Percentiles rank a stretch among this genome's conserved stretches.
These are phyloP conservation scores for Linnemannia schmuckeri DNA, from an alignment of 192 early-diverging fungal species.

Conservation along the genomic window DNA sequence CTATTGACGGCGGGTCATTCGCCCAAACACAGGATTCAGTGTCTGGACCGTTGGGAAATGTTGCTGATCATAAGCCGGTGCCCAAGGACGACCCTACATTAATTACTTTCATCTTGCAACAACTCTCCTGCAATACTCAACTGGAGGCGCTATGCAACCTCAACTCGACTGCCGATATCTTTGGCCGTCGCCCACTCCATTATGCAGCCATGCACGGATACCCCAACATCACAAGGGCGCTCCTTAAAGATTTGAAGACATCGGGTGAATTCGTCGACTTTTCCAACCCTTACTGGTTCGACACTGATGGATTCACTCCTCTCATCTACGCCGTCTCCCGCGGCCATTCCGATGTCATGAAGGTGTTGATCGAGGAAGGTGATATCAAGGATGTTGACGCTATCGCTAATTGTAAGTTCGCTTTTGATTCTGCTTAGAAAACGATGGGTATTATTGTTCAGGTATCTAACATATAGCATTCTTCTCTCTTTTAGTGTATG, in stretches of 20 bases:
- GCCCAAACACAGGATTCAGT: conserved; percentile 10
- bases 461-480: too few relatives aligned
- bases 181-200: conserved; percentile 72
- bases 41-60: conserved; percentile 2
- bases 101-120: conserved; percentile 54
- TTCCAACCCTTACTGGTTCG: conserved; percentile 65
- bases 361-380: conserved; percentile 66
- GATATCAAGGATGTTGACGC: conserved; percentile 65
- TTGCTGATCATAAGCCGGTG: not conserved
- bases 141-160: conserved; percentile 35
- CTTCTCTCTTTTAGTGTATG: conserved; percentile 3
- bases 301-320: conserved; percentile 76
- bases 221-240: conserved; percentile 55
- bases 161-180: conserved; percentile 62
- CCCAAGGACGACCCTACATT: conserved; percentile 54
- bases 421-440: not conserved
- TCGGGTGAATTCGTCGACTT: conserved; percentile 60
- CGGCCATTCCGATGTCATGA: conserved; percentile 62
- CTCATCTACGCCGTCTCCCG: conserved; percentile 72
- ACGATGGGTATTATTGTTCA: not conserved
- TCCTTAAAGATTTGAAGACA: conserved; percentile 62
- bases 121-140: conserved; percentile 23
- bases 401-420: conserved; percentile 31
- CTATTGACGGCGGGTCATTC: conserved; percentile 62
- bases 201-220: conserved; percentile 71